These are phyloP conservation scores for Primulina huaijiensis DNA, from an alignment of 257 asterid species.

Conservation along the genomic window DNA sequence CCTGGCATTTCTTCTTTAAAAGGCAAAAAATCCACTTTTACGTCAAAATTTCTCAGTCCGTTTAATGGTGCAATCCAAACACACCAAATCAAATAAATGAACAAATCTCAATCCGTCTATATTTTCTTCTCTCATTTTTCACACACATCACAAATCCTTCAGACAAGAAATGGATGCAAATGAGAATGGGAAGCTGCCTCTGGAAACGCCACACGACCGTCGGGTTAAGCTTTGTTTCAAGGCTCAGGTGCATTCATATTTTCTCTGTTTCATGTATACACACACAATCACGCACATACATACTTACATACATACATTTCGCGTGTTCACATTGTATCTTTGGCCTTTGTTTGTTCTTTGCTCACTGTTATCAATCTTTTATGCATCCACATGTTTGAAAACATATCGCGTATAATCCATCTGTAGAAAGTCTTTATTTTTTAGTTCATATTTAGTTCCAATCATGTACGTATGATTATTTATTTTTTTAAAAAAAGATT, in stretches of 20 bases:
- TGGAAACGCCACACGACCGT: background rate
- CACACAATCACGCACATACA: too few relatives aligned
- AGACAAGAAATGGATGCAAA: background rate
- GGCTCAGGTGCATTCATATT: slow-evolving; percentile 2
- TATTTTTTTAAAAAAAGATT: too few relatives aligned
- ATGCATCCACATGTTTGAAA: too few relatives aligned
- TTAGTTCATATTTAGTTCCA: too few relatives aligned
- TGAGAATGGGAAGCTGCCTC: background rate
- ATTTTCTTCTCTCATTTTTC: background rate
- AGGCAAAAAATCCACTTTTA: background rate
- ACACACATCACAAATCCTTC: background rate
- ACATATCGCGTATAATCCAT: too few relatives aligned
- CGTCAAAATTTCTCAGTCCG: background rate
- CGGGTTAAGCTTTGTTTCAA: background rate
- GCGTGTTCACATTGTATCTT: background rate
- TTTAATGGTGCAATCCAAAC: background rate
- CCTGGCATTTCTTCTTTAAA: background rate
- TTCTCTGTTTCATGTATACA: background rate
- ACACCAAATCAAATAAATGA: background rate
- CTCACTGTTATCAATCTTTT: background rate
- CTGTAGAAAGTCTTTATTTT: too few relatives aligned
- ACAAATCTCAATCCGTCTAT: background rate
- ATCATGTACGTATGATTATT: too few relatives aligned
- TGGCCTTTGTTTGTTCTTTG: too few relatives aligned
- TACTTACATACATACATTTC: too few relatives aligned